Conservation (phyloP, 257 asterid genomes). For the Nicotiana knightiana region DNA sequence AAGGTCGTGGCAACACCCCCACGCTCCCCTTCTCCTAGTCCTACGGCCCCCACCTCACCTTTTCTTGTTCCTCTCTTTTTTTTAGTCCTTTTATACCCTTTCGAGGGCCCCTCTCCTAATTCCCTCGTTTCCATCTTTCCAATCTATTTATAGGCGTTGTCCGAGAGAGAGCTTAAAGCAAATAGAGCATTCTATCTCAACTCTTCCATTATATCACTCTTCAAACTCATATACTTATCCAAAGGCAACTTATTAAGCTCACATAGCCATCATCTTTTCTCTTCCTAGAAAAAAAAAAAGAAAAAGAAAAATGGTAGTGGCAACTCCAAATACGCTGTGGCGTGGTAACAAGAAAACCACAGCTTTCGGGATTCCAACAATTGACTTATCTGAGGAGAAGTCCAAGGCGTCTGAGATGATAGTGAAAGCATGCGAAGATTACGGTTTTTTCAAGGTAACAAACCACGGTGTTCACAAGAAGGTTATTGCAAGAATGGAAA, state of each 20-base stretch:
- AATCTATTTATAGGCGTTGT: slow-evolving; percentile 4
- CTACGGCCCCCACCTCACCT: slow-evolving; percentile 20
- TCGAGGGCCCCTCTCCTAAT: neutral
- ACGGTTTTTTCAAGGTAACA: slow-evolving; percentile 56
- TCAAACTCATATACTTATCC: neutral
- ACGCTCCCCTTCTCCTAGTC: slow-evolving; percentile 17
- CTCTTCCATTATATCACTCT: neutral
- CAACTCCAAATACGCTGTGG: slow-evolving; percentile 25
- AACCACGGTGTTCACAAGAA: slow-evolving; percentile 56
- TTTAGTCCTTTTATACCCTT: neutral
- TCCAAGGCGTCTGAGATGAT: slow-evolving; percentile 24
- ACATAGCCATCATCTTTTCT: neutral
- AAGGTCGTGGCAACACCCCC: slow-evolving; percentile 20
- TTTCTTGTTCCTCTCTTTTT: neutral
- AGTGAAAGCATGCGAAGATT: slow-evolving; percentile 54
- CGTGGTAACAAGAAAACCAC: slow-evolving; percentile 28
- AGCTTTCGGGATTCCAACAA: slow-evolving; percentile 40
- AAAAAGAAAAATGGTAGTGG: slow-evolving; percentile 28
- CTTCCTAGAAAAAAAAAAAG: no score
- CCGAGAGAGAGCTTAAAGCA: neutral
- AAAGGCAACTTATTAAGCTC: neutral
- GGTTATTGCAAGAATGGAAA: slow-evolving; percentile 37
- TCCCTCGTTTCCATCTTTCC: neutral
- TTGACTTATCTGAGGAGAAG: slow-evolving; percentile 43
- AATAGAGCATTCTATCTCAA: neutral